Evolutionary conservation across 441 rosid species (phyloP), one percentile per base, ranked within the genome.

Genomic region (Pelargonium australe): DNA sequence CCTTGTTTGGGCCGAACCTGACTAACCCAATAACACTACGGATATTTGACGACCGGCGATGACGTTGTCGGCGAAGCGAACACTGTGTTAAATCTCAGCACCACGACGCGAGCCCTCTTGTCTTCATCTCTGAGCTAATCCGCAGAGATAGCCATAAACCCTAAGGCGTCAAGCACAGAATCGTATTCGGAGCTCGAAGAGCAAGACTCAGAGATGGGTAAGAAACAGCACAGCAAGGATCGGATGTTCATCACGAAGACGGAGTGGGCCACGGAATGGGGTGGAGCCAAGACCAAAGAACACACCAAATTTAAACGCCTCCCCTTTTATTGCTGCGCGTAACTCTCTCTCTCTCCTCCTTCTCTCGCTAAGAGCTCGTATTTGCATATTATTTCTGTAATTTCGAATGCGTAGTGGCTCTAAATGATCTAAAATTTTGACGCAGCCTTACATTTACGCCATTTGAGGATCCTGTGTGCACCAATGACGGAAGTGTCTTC

Each of bases 201-300:
- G 69, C 12, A 63, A 55, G 61, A 55, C 25, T 13, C 19, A 68
- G 65, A 74, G 76, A 90, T 88, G 93, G 92, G 93, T 87, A 88
- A 88, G 89, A 94, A 94, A 69, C 96, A 91, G 80, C 97, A 94
- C 78, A 91, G 96, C 82, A 89, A 94, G 68, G 96, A 91, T 70
- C 84, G 96, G 9, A 94, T 91, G 97, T 91, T 45, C 84, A 88
- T 91, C 68, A 94, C 97, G 65, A 90, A 86, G 76, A 91, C 92
- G 72, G 99, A 91, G 78, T 94, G 96, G 99, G 96, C 96, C 69
- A 95, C 97, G 23, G 99, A 95, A 68, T 95, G 97, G 99, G 96
- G 99, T 34, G 99, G 99, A 65, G 96, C 97, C 68, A 95, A 95
- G 79, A 84, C 92, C 68, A 95, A 83, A 80, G 92, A 90, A 68